These are phyloP conservation scores for Lodderomyces metapsilosis DNA, from an alignment of 1,139 yeast species.

Conservation along the genomic window DNA sequence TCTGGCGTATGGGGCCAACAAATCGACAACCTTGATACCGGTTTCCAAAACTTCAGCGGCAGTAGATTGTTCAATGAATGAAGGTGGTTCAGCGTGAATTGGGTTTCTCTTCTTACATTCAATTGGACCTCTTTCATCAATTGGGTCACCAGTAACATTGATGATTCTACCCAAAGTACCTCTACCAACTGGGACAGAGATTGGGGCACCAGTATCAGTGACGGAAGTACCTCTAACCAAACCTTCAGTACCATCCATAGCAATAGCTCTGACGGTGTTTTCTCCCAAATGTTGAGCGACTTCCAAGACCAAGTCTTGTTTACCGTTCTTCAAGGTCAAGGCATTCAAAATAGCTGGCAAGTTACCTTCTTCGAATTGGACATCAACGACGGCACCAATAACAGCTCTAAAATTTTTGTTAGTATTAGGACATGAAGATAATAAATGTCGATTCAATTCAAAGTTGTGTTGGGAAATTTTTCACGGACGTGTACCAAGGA, in stretches of 20 bases:
- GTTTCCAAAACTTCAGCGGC: slow-evolving; percentile 98
- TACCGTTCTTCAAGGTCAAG: slow-evolving; percentile 75
- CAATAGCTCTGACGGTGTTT: slow-evolving; percentile 99
- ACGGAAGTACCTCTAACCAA: slow-evolving; percentile 96
- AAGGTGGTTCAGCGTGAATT: slow-evolving; percentile 97
- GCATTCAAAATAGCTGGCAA: slow-evolving; percentile 98
- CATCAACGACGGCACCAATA: slow-evolving; percentile 99
- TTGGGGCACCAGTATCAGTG: slow-evolving; percentile 95
- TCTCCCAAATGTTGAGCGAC: slow-evolving; percentile 99
- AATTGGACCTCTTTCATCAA: slow-evolving; percentile 99
- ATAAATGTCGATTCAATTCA: background rate
- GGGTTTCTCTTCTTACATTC: slow-evolving; percentile 91
- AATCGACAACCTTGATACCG: slow-evolving; percentile 99
- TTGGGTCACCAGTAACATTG: slow-evolving; percentile 99
- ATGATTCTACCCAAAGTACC: slow-evolving; percentile 98
- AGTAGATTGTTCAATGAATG: slow-evolving; percentile 95
- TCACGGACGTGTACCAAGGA: slow-evolving; percentile 14
- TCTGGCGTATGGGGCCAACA: slow-evolving; percentile 99
- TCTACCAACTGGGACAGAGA: slow-evolving; percentile 98
- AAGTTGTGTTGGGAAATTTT: slow-evolving; percentile 2
- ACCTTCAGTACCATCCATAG: slow-evolving; percentile 99
- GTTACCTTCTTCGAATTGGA: slow-evolving; percentile 96
- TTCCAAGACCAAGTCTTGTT: slow-evolving; percentile 81
- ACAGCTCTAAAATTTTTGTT: slow-evolving; percentile 64
- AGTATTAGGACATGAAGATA: slow-evolving; percentile 8